phyloP scores from a whole-genome alignment of 768 basidiomycete genomes.

The Omphalotus guepiniiformis region DNA sequence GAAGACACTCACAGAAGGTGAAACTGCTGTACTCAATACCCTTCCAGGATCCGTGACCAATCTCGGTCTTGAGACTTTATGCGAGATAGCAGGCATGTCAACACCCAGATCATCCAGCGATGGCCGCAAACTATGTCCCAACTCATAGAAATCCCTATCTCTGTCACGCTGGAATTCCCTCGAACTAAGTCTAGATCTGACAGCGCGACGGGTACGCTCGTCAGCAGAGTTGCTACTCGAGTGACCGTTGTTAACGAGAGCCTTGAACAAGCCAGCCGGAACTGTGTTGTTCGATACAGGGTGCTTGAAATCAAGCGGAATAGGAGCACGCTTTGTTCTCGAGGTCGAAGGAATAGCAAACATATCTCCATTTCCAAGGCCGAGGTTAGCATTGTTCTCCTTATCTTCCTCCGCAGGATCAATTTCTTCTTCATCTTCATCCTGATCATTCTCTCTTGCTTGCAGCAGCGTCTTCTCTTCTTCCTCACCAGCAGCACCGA shows the following conservation, averaged over 20 bases:
- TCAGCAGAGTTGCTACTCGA: constrained; percentile 34
- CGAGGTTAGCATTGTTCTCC: constrained; percentile 9
- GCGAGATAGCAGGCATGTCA: constrained; percentile 61
- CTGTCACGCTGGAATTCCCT: constrained; percentile 37
- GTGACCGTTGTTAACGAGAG: constrained; percentile 44
- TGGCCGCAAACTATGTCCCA: constrained; percentile 31
- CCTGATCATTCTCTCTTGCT: constrained; percentile 11
- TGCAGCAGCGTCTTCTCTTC: constrained; percentile 12
- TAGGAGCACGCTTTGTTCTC: constrained; percentile 63
- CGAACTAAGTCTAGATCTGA: constrained; percentile 75
- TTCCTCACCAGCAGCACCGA: constrained; percentile 13
- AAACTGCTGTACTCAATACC: constrained; percentile 8
- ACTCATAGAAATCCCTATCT: constrained; percentile 4
- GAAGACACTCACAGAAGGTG: constrained; percentile 14
- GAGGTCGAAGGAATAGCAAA: constrained; percentile 2
- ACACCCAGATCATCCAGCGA: constrained; percentile 77
- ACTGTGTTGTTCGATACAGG: constrained; percentile 67
- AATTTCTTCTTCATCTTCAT: constrained; percentile 13
- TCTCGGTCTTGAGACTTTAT: constrained; percentile 45
- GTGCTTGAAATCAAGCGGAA: constrained; percentile 73
- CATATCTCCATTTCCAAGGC: not conserved
- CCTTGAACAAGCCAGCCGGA: constrained; percentile 84
- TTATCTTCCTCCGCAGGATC: constrained; percentile 16
- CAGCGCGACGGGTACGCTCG: constrained; percentile 62
- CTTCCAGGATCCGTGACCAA: constrained; percentile 57